phyloP scores from a whole-genome alignment of 1,284 basidiomycete species.

The Clitocybe nebularis region DNA sequence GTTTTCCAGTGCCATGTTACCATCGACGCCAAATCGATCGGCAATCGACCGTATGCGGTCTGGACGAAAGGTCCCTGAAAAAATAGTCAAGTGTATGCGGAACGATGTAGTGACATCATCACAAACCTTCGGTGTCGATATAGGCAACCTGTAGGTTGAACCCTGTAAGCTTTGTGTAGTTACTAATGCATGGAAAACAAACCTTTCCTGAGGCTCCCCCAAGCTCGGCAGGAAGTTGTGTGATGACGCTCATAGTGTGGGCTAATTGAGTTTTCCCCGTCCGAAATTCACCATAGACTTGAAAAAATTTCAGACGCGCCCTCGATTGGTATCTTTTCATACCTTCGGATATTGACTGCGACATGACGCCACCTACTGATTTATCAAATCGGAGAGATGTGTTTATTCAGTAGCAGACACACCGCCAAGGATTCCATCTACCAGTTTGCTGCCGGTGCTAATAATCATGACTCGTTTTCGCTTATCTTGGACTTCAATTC shows the following conservation, averaged over 20 bases:
- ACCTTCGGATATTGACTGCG: constrained; percentile 92
- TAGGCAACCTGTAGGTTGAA: constrained; percentile 92
- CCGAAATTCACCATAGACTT: constrained; percentile 78
- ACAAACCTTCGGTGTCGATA: constrained; percentile 83
- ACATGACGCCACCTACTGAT: constrained; percentile 71
- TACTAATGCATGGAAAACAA: constrained; percentile 2
- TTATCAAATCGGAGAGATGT: constrained; percentile 2
- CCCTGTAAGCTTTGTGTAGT: background rate
- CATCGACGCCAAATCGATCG: constrained; percentile 87
- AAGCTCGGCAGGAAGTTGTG: constrained; percentile 85
- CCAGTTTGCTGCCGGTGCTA: constrained; percentile 88
- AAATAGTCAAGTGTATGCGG: constrained; percentile 1
- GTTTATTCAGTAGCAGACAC: constrained; percentile 15
- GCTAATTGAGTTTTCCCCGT: constrained; percentile 91
- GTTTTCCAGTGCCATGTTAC: constrained; percentile 58
- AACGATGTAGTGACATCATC: background rate
- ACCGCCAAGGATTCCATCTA: constrained; percentile 87
- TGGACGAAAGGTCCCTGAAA: constrained; percentile 83
- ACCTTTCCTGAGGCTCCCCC: constrained; percentile 90
- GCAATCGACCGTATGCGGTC: constrained; percentile 88
- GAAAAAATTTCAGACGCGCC: constrained; percentile 1
- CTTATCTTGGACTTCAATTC: constrained; percentile 83
- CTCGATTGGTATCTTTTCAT: constrained; percentile 9
- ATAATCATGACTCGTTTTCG: constrained; percentile 76
- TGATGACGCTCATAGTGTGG: constrained; percentile 87